Evolutionary conservation across 768 basidiomycete genomes (phyloP).

Genomic region (Cyclocybe cylindracea): DNA sequence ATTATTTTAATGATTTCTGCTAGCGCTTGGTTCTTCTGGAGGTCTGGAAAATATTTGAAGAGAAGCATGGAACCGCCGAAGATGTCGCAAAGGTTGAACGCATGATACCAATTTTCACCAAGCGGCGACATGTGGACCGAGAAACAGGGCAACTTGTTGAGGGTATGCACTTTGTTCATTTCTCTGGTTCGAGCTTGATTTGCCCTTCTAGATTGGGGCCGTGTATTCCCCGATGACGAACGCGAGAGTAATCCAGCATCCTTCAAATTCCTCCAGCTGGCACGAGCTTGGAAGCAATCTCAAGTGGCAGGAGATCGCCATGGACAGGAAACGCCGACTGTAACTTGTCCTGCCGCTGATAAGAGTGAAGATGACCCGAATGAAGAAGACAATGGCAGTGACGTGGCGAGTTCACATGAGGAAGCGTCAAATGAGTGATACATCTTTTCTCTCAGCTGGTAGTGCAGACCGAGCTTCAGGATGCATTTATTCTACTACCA

Average conservation of each 20-base stretch:
- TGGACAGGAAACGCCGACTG: no score
- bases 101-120: conserved; percentile 79
- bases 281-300: conserved; percentile 82
- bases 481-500: no score
- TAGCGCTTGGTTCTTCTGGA: conserved; percentile 91
- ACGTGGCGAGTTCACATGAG: no score
- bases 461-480: no score
- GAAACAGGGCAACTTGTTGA: conserved; percentile 86
- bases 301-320: conserved; percentile 36
- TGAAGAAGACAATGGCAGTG: no score
- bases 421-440: no score
- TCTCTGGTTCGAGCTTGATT: conserved; percentile 24
- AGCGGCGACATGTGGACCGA: conserved; percentile 66
- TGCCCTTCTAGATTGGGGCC: conserved; percentile 91
- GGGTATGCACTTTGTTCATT: conserved; percentile 46
- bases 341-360: no score
- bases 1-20: conserved; percentile 1
- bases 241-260: conserved; percentile 88
- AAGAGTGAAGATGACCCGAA: no score
- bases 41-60: conserved; percentile 95
- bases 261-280: conserved; percentile 96
- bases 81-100: conserved; percentile 84
- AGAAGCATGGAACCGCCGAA: conserved; percentile 69
- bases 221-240: conserved; percentile 96
- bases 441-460: no score